phyloP scores from a whole-genome alignment of 2,329 filamentous ascomycete genomes.

The Stagonosporopsis vannaccii region DNA sequence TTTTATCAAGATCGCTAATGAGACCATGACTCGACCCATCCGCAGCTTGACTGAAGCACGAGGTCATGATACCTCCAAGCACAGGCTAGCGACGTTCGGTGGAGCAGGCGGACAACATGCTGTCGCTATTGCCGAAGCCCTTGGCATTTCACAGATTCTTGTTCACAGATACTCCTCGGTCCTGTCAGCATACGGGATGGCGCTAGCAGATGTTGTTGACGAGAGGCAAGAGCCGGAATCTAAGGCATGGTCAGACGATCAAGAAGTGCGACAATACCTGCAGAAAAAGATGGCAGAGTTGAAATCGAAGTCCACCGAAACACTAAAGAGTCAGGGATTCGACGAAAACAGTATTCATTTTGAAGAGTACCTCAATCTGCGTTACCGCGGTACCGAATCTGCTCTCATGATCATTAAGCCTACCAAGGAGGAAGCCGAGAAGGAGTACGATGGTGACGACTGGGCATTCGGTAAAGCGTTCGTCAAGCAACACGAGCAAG shows the following conservation, averaged over 20 bases:
- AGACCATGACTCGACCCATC: slow-evolving; percentile 90
- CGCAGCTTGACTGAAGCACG: slow-evolving; percentile 90
- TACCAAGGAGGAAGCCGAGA: slow-evolving; percentile 65
- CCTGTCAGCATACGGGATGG: slow-evolving; percentile 91
- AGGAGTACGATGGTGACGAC: slow-evolving; percentile 67
- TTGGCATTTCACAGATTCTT: slow-evolving; percentile 85
- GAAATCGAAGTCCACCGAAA: slow-evolving; percentile 74
- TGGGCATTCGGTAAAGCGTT: slow-evolving; percentile 90
- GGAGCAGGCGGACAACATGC: slow-evolving; percentile 92
- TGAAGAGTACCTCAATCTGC: slow-evolving; percentile 93
- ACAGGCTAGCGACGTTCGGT: slow-evolving; percentile 90
- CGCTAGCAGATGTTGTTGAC: slow-evolving; percentile 89
- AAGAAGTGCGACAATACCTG: slow-evolving; percentile 67
- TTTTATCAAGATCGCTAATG: slow-evolving; percentile 88
- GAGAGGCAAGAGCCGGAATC: slow-evolving; percentile 82
- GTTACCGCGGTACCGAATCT: slow-evolving; percentile 89
- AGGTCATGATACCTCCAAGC: slow-evolving; percentile 88
- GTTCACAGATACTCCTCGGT: slow-evolving; percentile 89
- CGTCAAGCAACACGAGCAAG: slow-evolving; percentile 84
- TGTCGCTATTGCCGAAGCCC: slow-evolving; percentile 84
- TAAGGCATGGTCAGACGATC: slow-evolving; percentile 65
- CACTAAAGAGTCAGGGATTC: slow-evolving; percentile 81
- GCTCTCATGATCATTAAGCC: slow-evolving; percentile 89
- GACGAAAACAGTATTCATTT: slow-evolving; percentile 76
- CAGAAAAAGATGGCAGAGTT: slow-evolving; percentile 78